Evolutionary conservation across 805 yeast species (phyloP), one percentile per base, ranked within the genome.

Genomic region (Yamadazyma olivae): DNA sequence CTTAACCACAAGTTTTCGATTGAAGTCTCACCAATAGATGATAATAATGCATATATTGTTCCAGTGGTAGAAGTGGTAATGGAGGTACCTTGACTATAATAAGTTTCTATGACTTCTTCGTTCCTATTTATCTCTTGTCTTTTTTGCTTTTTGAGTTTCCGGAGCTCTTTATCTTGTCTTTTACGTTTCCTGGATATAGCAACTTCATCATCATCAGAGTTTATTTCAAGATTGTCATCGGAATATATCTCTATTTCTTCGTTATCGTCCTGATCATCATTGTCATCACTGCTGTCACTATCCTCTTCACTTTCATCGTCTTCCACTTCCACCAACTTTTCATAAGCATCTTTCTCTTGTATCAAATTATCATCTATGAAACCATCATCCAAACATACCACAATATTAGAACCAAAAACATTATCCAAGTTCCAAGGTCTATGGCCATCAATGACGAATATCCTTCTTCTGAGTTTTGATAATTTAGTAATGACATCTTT

Each of bases 361-460:
- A 42, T 43, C 35, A 90, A 56, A 33, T 75, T 79, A 23, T 71
- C 75, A 21, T 81, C 85, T 2, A 84, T 70, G 31, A 68, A 67
- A 0, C 96, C 96, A 55, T 91, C 98, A 53, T 90, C 98, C 41
- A 90, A 75, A 57, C 98, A 90, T 5, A 71, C 71, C 4, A 93
- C 77, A 44, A 78, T 71, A 7, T 78, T 77, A 5, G 91, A 81
- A 1, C 95, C 96, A 68, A 85, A 90, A 31, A 93, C 52, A 54
- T 93, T 93, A 56, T 90, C 96, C 45, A 93, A 65, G 59, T 90
- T 90, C 98, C 99, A 93, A 3, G 99, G 99, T 45, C 98, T 67
- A 46, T 85, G 93, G 3, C 95, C 89, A 59, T 93, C 99, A 38
- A 93, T 71, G 8, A 95, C 75, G 50, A 87, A 95, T 2, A 91